phyloP scores from a whole-genome alignment of 208 protist species.

The Wallacemonas rigidus region DNA sequence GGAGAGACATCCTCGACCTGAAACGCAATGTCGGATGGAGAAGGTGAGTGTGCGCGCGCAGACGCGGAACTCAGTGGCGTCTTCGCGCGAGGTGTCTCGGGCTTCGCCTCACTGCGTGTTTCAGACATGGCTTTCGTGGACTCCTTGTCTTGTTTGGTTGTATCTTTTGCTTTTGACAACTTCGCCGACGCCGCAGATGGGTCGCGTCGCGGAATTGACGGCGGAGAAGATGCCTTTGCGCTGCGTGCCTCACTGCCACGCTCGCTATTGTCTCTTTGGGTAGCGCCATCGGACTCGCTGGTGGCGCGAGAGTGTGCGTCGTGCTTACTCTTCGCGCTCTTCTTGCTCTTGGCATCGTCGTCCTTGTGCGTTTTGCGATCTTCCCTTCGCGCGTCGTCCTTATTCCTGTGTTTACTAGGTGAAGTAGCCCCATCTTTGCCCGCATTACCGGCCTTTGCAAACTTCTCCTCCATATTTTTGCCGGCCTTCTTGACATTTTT shows the following conservation, averaged over 20 bases:
- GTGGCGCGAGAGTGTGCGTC: background rate
- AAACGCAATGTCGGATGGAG: constrained; percentile 11
- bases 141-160: background rate
- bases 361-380: constrained; percentile 4
- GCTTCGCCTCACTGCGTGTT: background rate
- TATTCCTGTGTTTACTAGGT: background rate
- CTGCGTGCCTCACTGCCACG: background rate
- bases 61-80: background rate
- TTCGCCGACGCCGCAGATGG: background rate
- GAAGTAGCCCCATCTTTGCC: constrained; percentile 15
- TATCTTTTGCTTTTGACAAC: background rate
- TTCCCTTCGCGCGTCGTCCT: background rate
- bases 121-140: background rate
- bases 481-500: constrained; percentile 26
- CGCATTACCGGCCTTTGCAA: constrained; percentile 28
- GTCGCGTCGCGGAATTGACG: background rate
- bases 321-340: constrained; percentile 6
- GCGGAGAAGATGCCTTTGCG: background rate
- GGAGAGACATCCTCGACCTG: constrained; percentile 17
- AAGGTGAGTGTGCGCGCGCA: constrained; percentile 4
- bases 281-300: background rate
- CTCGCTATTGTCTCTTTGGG: background rate
- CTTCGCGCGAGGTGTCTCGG: background rate
- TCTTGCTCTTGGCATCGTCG: constrained; percentile 11
- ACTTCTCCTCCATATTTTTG: constrained; percentile 24